Percentiles rank a stretch among this genome's conserved stretches.
Evolutionary conservation across 805 yeast species (phyloP).

Genomic region (Candida nanaspora): DNA sequence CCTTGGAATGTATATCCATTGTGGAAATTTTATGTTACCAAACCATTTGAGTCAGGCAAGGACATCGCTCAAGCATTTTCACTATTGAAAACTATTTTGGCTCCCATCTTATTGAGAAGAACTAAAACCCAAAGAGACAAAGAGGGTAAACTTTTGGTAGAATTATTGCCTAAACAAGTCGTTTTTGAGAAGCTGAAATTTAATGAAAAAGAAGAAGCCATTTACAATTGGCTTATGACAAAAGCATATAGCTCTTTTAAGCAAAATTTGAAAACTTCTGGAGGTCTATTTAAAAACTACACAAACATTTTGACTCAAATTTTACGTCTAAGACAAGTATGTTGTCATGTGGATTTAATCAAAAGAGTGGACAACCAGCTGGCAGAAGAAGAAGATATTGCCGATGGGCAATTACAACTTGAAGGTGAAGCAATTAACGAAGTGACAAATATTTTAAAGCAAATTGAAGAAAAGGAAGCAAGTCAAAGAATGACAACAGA

Average conservation of each 20-base stretch:
- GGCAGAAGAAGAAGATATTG: conserved; percentile 35
- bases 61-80: conserved; percentile 67
- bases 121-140: conserved; percentile 77
- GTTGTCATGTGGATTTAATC: conserved; percentile 75
- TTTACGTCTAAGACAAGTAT: conserved; percentile 75
- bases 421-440: conserved; percentile 13
- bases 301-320: conserved; percentile 79
- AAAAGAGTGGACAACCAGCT: conserved; percentile 31
- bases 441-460: conserved; percentile 12
- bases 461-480: conserved; percentile 20
- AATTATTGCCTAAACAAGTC: conserved; percentile 70
- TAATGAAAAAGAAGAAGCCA: conserved; percentile 52
- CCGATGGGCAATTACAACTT: conserved; percentile 4
- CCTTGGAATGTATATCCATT: conserved; percentile 85
- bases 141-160: conserved; percentile 69
- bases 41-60: conserved; percentile 67
- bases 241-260: conserved; percentile 58
- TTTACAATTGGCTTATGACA: conserved; percentile 63
- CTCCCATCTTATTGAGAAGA: conserved; percentile 76
- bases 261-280: conserved; percentile 47
- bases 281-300: conserved; percentile 64
- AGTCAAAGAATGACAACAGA: conserved; percentile 17
- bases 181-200: conserved; percentile 60
- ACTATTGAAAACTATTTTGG: conserved; percentile 77
- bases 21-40: conserved; percentile 82